phyloP scores from a whole-genome alignment of 2,329 filamentous ascomycete species.

The Cytospora paraplurivora region DNA sequence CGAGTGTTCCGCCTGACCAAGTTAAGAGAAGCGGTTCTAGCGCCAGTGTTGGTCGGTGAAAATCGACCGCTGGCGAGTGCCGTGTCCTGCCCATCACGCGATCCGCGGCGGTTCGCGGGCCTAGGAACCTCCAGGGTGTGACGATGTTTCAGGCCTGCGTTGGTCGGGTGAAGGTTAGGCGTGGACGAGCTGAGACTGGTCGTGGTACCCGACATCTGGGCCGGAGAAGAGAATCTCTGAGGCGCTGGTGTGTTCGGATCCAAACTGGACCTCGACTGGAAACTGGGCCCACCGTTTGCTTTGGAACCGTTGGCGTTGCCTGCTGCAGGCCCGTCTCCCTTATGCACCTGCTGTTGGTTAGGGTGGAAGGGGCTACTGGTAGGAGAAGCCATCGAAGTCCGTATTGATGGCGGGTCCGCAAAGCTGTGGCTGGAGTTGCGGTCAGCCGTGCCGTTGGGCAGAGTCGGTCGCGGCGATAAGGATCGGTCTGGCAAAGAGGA shows the following conservation, averaged over 20 bases:
- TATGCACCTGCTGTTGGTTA: constrained; percentile 37
- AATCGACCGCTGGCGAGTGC: constrained; percentile 77
- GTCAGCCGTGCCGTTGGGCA: constrained; percentile 31
- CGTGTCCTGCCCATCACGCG: constrained; percentile 71
- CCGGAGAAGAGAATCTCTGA: constrained; percentile 67
- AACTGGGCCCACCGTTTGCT: constrained; percentile 16
- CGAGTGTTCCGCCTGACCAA: constrained; percentile 79
- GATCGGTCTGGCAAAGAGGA: constrained; percentile 36
- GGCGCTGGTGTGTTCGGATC: constrained; percentile 36
- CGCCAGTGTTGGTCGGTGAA: constrained; percentile 64
- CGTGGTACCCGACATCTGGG: constrained; percentile 49
- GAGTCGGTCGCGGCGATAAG: constrained; percentile 23
- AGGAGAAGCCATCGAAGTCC: constrained; percentile 40
- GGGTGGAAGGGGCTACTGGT: constrained; percentile 38
- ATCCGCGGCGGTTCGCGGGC: constrained; percentile 62
- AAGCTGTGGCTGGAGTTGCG: constrained; percentile 38
- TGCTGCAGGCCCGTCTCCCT: constrained; percentile 33
- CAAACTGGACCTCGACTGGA: constrained; percentile 31
- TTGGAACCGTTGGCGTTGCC: constrained; percentile 31
- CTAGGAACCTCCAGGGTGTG: constrained; percentile 89
- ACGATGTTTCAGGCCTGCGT: constrained; percentile 70
- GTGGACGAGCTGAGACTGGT: constrained; percentile 42
- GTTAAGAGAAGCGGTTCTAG: constrained; percentile 79
- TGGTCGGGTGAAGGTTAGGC: constrained; percentile 55
- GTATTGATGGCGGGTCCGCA: constrained; percentile 34